These are phyloP conservation scores for Closterium sp. DNA, from an alignment of 139 green algal genomes.

Conservation along the genomic window DNA sequence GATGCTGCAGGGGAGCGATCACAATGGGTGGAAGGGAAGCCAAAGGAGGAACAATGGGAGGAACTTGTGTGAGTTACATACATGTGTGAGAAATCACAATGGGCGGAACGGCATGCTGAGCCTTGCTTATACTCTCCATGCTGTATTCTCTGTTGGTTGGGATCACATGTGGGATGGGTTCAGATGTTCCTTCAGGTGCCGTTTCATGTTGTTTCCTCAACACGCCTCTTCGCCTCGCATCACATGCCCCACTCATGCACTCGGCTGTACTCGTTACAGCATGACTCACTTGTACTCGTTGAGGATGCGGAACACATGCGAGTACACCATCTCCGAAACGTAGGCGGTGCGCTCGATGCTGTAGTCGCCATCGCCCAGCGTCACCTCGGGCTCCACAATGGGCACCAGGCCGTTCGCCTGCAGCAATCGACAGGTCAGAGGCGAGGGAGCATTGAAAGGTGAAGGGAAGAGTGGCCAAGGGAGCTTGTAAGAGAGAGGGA, in stretches of 20 bases:
- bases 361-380: conserved; percentile 83
- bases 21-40: background rate
- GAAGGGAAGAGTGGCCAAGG: background rate
- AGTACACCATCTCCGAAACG: conserved; percentile 65
- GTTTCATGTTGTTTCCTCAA: background rate
- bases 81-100: background rate
- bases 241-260: background rate
- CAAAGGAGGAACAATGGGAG: background rate
- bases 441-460: too few species aligned
- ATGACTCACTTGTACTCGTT: conserved; percentile 76
- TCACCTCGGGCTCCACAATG: conserved; percentile 94
- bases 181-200: background rate
- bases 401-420: conserved; percentile 75
- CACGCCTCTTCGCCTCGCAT: background rate
- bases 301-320: conserved; percentile 75
- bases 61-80: background rate
- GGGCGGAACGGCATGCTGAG: too few species aligned
- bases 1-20: conserved; percentile 33
- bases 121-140: background rate
- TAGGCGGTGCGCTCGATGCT: conserved; percentile 47
- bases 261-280: too few species aligned
- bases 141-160: background rate
- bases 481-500: background rate
- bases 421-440: too few species aligned
- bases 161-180: background rate